phyloP scores from a whole-genome alignment of 1,139 yeast species.

The Taphrina wiesneri region DNA sequence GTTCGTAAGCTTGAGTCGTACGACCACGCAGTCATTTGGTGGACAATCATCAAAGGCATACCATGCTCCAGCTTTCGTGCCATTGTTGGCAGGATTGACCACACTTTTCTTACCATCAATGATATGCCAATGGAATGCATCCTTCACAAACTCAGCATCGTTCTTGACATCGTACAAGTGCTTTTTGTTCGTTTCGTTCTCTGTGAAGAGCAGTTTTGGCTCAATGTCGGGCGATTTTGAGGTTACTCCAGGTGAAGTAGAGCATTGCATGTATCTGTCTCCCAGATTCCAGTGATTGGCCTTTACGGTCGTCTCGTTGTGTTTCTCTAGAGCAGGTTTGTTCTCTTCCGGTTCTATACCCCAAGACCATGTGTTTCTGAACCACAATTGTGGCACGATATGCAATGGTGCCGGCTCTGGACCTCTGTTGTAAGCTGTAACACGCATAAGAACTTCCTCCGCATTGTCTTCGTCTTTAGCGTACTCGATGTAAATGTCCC shows the following conservation, averaged over 20 bases:
- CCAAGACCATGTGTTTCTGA: conserved; percentile 95
- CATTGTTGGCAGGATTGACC: conserved; percentile 67
- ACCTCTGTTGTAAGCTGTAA: conserved; percentile 88
- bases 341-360: conserved; percentile 58
- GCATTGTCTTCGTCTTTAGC: conserved; percentile 84
- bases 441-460: conserved; percentile 75
- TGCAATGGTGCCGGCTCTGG: conserved; percentile 84
- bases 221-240: conserved; percentile 56
- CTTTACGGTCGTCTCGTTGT: conserved; percentile 55
- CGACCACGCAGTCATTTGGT: conserved; percentile 83
- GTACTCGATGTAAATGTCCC: conserved; percentile 87
- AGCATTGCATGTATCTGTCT: conserved; percentile 67
- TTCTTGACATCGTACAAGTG: conserved; percentile 65
- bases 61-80: conserved; percentile 81
- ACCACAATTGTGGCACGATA: conserved; percentile 79
- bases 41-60: conserved; percentile 82
- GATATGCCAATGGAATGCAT: conserved; percentile 85
- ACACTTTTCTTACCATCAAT: conserved; percentile 61
- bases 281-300: conserved; percentile 75
- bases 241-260: conserved; percentile 79
- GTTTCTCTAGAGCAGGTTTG: conserved; percentile 57
- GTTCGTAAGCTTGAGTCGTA: conserved; percentile 71
- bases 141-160: conserved; percentile 65
- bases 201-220: conserved; percentile 77
- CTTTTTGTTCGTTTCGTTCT: conserved; percentile 78